Conservation (phyloP, 23 red algal genomes). For the Gracilaria domingensis region DNA sequence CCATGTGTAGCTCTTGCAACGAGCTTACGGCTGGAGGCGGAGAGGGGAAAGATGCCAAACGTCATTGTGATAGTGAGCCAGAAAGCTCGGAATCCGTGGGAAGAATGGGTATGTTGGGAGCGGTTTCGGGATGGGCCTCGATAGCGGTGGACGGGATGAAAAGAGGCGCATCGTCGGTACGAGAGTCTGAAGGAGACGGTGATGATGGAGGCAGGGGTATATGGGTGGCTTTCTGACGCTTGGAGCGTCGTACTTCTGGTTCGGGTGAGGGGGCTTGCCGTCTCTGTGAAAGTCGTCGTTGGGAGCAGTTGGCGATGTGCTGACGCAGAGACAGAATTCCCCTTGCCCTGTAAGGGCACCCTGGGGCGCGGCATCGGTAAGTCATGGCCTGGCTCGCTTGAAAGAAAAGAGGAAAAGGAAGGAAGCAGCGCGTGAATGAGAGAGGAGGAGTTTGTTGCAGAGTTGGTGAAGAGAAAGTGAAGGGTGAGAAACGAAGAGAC, state of each 20-base stretch:
- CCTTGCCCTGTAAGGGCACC: background rate
- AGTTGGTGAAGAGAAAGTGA: background rate
- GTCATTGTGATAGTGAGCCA: background rate
- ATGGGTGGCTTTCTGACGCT: background rate
- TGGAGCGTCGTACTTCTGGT: background rate
- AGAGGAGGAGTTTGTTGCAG: background rate
- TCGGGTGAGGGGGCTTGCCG: background rate
- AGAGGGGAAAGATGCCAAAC: background rate
- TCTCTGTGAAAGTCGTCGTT: background rate
- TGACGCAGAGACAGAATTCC: background rate
- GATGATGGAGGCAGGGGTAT: background rate
- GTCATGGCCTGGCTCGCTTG: background rate
- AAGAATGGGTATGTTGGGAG: background rate
- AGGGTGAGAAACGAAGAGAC: background rate
- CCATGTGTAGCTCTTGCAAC: background rate
- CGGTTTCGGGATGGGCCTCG: background rate
- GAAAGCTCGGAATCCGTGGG: background rate
- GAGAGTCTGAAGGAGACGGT: background rate
- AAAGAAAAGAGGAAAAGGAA: background rate
- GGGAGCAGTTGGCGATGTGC: background rate
- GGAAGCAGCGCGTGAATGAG: too few relatives aligned
- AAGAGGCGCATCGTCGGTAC: background rate
- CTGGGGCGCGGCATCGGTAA: background rate
- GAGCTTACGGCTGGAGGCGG: background rate
- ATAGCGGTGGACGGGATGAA: background rate